These are phyloP conservation scores for Crataegus laevigata DNA, from an alignment of 306 rosid species.

Conservation along the genomic window DNA sequence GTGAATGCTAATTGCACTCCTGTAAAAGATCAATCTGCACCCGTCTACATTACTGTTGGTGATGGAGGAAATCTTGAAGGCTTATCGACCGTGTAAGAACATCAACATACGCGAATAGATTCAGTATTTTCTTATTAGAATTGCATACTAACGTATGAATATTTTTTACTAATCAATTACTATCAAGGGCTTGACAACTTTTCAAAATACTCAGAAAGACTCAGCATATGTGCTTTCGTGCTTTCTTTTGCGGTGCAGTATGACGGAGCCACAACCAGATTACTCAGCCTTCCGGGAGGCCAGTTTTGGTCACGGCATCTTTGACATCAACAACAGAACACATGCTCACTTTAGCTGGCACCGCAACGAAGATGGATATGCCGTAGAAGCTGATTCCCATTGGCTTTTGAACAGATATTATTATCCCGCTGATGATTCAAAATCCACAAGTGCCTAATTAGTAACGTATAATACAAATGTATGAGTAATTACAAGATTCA, in stretches of 20 bases:
- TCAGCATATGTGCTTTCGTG: not conserved
- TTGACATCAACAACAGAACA: constrained; percentile 15
- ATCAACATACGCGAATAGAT: too few species aligned
- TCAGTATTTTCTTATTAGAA: not conserved
- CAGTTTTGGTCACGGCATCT: constrained; percentile 22
- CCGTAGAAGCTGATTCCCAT: constrained; percentile 13
- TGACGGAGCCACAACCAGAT: constrained; percentile 9
- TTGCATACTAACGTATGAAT: not conserved
- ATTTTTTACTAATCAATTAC: too few species aligned
- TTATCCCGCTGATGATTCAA: constrained; percentile 7
- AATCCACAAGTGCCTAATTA: not conserved
- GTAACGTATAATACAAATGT: not conserved
- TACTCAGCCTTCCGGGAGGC: constrained; percentile 20
- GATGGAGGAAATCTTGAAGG: constrained; percentile 91
- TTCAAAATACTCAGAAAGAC: not conserved
- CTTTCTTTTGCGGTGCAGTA: not conserved
- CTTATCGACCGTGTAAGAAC: constrained; percentile 48
- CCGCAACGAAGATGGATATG: constrained; percentile 9
- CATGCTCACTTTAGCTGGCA: constrained; percentile 16
- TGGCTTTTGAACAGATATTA: constrained; percentile 11
- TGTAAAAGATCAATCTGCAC: constrained; percentile 60
- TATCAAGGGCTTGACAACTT: too few species aligned
- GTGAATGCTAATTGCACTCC: constrained; percentile 60
- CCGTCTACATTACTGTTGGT: constrained; percentile 74
- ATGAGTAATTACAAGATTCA: not conserved